Percentiles rank a stretch among this genome's conserved stretches.
Conservation (phyloP, 228 moss, liverwort and hornwort genomes). For the Sphagnum fallax region DNA sequence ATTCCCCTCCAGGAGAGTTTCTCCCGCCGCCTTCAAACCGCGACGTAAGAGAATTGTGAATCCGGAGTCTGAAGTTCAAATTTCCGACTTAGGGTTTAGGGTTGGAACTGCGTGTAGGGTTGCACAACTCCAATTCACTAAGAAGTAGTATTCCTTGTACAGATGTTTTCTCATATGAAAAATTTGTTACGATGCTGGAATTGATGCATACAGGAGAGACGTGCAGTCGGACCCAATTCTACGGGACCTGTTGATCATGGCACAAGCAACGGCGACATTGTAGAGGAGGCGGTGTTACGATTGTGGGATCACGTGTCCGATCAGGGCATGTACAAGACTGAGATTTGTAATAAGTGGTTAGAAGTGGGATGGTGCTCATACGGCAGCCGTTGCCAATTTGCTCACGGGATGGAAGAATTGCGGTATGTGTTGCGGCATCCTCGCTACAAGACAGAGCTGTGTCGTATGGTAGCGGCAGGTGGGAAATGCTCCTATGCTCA, state of each 20-base stretch:
- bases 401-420: slow-evolving; percentile 29
- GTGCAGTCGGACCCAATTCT: not conserved
- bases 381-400: slow-evolving; percentile 23
- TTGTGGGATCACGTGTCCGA: slow-evolving; percentile 8
- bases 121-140: too few relatives aligned
- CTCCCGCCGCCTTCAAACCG: not conserved
- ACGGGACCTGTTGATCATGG: not conserved
- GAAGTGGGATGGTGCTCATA: slow-evolving; percentile 20
- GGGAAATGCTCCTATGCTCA: slow-evolving; percentile 24
- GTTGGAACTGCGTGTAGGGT: too few relatives aligned
- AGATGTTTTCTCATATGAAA: not conserved
- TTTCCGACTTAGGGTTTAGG: too few relatives aligned
- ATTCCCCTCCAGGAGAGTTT: not conserved
- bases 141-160: not conserved
- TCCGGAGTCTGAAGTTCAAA: not conserved
- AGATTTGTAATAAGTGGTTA: slow-evolving; percentile 33
- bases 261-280: slow-evolving; percentile 2
- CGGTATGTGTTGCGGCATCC: slow-evolving; percentile 33
- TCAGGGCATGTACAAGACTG: slow-evolving; percentile 36
- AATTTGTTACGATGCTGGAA: not conserved
- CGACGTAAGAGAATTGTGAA: not conserved
- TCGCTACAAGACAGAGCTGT: slow-evolving; percentile 28
- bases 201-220: not conserved
- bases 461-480: slow-evolving; percentile 22
- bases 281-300: not conserved